Conservation (phyloP, 352 stramenopile genomes). For the Halophytophthora polymorphica region DNA sequence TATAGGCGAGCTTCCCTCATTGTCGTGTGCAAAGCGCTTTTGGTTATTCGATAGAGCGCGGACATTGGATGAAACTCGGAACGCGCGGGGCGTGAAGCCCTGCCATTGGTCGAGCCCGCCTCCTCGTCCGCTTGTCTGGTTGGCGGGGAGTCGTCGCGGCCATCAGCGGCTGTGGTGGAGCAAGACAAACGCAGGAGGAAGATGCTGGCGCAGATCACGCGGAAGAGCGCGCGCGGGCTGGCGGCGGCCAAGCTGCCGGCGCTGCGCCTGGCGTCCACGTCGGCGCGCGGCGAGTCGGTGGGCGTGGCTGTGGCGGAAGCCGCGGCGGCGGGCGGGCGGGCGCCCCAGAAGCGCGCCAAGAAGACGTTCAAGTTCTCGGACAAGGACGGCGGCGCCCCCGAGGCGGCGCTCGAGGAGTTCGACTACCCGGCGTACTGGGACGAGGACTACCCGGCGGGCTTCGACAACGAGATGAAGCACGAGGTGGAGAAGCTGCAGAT, state of each 20-base stretch:
- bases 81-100: no score
- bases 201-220: slow-evolving; percentile 31
- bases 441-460: slow-evolving; percentile 65
- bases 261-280: slow-evolving; percentile 27
- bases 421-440: slow-evolving; percentile 74
- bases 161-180: slow-evolving; percentile 14
- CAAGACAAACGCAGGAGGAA: slow-evolving; percentile 8
- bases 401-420: slow-evolving; percentile 58
- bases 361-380: slow-evolving; percentile 70
- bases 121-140: not conserved
- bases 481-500: slow-evolving; percentile 85
- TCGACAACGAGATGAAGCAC: slow-evolving; percentile 83
- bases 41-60: no score
- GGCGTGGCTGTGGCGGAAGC: not conserved
- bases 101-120: no score
- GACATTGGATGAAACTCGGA: no score
- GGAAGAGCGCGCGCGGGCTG: slow-evolving; percentile 19
- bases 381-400: slow-evolving; percentile 26
- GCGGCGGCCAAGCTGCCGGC: slow-evolving; percentile 27
- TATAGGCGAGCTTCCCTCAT: not conserved
- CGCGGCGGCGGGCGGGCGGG: slow-evolving; percentile 6
- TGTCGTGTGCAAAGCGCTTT: not conserved
- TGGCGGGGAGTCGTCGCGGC: not conserved
- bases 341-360: slow-evolving; percentile 42
- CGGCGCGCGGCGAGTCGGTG: slow-evolving; percentile 9